Evolutionary conservation across 495 filamentous ascomycete genomes (phyloP).

Genomic region (Arthonia radiata): DNA sequence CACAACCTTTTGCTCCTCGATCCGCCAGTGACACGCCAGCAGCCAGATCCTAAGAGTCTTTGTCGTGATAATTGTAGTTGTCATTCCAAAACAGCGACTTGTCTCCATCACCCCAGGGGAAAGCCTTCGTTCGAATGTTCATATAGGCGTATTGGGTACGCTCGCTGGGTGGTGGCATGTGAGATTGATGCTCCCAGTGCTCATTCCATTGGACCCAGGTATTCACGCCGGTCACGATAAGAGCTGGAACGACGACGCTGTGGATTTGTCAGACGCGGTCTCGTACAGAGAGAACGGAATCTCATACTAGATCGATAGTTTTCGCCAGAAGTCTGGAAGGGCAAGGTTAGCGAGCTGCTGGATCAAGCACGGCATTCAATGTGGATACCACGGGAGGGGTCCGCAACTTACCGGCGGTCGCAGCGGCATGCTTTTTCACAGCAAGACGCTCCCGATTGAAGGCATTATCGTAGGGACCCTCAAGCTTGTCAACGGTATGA

Average conservation of each 20-base stretch:
- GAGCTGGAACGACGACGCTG: slow-evolving; percentile 42
- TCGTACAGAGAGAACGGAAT: too few species aligned
- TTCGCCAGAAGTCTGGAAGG: slow-evolving; percentile 63
- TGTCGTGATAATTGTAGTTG: slow-evolving; percentile 88
- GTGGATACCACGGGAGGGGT: neutral
- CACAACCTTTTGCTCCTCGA: too few species aligned
- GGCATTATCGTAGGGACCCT: slow-evolving; percentile 41
- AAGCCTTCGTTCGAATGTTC: slow-evolving; percentile 83
- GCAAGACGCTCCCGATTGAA: slow-evolving; percentile 69
- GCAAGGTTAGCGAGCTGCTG: slow-evolving; percentile 2
- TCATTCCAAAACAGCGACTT: slow-evolving; percentile 66
- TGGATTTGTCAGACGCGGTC: too few species aligned
- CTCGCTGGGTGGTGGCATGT: slow-evolving; percentile 72
- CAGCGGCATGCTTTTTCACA: slow-evolving; percentile 65
- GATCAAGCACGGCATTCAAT: slow-evolving; percentile 1
- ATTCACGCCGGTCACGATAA: slow-evolving; percentile 47
- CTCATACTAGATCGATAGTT: slow-evolving; percentile 74
- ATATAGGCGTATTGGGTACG: slow-evolving; percentile 74
- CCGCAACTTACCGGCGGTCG: slow-evolving; percentile 42
- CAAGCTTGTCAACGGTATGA: too few species aligned
- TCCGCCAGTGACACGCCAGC: too few species aligned
- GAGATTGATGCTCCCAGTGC: slow-evolving; percentile 87
- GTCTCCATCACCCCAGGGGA: slow-evolving; percentile 75
- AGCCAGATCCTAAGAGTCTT: too few species aligned
- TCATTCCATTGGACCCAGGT: slow-evolving; percentile 75